Base-by-base conservation (phyloP, 257 asterid genomes). In the Rauvolfia tetraphylla region DNA sequence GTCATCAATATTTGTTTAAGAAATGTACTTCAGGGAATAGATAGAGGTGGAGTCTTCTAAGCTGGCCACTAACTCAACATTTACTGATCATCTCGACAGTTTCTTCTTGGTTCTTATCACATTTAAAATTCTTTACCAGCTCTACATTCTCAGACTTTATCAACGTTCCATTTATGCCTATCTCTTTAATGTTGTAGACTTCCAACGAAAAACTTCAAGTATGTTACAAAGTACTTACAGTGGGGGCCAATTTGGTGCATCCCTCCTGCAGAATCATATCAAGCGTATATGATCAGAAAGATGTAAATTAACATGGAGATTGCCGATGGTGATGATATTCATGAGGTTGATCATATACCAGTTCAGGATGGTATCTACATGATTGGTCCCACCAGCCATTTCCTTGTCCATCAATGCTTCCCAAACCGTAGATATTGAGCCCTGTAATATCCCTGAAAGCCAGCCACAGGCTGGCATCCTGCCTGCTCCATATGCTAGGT, bases 341-440 rank as follows among this genome's bases (percentile, higher is more conserved):
- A 68, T 23, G 12, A 38, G 69, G 2, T 38, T 0, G n/a, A 8
- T 8, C 23, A 25, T 48, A 58, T 82, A 92, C 97, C 89, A 80
- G 42, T 17, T 57, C 65, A 34, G 88, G 90, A 70, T 87, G 92
- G 70, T 83, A 77, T 86, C 73, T 80, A 67, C 97, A 92, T 0
- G 97, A 90, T 73, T 90, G 97, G 69, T 88, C 91, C 97, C 97
- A 92, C 97, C 97, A 92, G 9, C 72, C 79, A 67, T 81, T 58
- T 51, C 96, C 96, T 15, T 72, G 80, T 2, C 96, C 97, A 58
- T 90, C 87, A 58, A 90, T 72, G n/a, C 76, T 57, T 71, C 94
- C 97, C 14, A 71, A 78, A 3, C 96, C 97, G 81, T 81, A 85
- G 2, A 92, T 76, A 0, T 20, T 58, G 8, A 92, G 88, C 56